Base-by-base conservation (phyloP, 768 basidiomycete genomes). In the Termitomyces sp. region DNA sequence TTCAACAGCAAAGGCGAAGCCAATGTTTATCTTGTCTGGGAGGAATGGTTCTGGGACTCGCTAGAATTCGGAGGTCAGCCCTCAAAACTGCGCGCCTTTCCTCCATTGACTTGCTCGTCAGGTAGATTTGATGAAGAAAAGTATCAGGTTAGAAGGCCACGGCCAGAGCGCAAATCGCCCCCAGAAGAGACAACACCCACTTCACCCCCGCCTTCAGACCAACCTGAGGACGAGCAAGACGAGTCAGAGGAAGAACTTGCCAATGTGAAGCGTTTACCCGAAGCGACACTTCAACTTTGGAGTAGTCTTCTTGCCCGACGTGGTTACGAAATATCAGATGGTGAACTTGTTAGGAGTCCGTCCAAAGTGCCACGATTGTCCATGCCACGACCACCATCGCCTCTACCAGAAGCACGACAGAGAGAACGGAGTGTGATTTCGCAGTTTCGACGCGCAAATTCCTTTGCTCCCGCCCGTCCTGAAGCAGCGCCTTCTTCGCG, bases 11-110 rank as follows among this genome's bases (percentile, higher is more conserved):
- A 77, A 22, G 82, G 84, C 35, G 90, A 92, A 68, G 87, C 86
- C 5, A 77, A 81, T 45, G 93, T 94, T 33, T 77, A 81, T 51
- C 74, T 95, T 2, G 84, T 97, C 1, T 96, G 94, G 90, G 93
- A 95, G 66, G 94, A 96, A 60, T 98, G 95, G 95, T 89, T 97
- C 56, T 95, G 92, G 92, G 94, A 97, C 65, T 95, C 82, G 28
- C 65, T 95, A 2, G 84, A 86, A 43, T 91, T 84, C 66, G 84
- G 85, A 58, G 92, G 88, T 76, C 60, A 49, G 69, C 67, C 32
- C 13, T 48, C 52, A 22, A 49, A 38, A 2, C 53, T 30, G 10
- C 5, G 33, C 26, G 11, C n/a, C 3, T 40, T 28, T 32, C 18
- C 28, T 11, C 16, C 45, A 32, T 32, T 48, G 57, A 60, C 47